Conservation (phyloP, 495 filamentous ascomycete genomes). For the Pyrenula massariospora region DNA sequence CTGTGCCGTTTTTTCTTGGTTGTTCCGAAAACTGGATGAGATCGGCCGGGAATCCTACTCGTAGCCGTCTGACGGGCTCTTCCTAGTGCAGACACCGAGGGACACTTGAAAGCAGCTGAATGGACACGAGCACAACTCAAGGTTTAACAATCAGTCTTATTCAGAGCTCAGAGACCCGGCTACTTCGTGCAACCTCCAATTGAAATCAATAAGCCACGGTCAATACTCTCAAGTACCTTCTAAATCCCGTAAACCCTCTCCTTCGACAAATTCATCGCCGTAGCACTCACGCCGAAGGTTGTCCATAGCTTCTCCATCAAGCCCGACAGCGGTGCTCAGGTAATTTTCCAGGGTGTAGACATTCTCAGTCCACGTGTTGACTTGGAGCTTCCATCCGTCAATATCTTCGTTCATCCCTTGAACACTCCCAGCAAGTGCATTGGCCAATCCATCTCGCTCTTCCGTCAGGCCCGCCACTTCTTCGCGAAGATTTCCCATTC, state of each 20-base stretch:
- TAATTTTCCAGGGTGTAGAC: constrained; percentile 53
- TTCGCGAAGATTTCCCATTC: constrained; percentile 15
- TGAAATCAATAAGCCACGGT: too few species aligned
- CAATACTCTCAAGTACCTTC: too few species aligned
- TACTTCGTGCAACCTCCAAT: too few species aligned
- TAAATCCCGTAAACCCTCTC: constrained; percentile 48
- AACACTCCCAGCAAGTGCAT: constrained; percentile 28
- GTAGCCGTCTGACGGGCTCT: too few species aligned
- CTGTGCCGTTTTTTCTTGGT: too few species aligned
- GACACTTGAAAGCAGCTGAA: too few species aligned
- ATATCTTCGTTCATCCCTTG: constrained; percentile 38
- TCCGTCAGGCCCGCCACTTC: constrained; percentile 15
- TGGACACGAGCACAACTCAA: too few species aligned
- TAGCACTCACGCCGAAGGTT: constrained; percentile 44
- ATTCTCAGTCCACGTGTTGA: constrained; percentile 50
- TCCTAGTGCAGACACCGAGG: too few species aligned
- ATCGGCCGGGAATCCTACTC: too few species aligned
- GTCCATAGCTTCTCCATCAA: constrained; percentile 38
- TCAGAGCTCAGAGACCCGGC: too few species aligned
- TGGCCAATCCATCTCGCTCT: constrained; percentile 3
- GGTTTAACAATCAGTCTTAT: too few species aligned
- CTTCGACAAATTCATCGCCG: constrained; percentile 52
- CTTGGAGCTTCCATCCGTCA: constrained; percentile 29
- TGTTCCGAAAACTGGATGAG: too few species aligned
- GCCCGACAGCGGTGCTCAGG: constrained; percentile 33